phyloP scores from a whole-genome alignment of 2,329 filamentous ascomycete genomes.

The Neonectria coccinea region DNA sequence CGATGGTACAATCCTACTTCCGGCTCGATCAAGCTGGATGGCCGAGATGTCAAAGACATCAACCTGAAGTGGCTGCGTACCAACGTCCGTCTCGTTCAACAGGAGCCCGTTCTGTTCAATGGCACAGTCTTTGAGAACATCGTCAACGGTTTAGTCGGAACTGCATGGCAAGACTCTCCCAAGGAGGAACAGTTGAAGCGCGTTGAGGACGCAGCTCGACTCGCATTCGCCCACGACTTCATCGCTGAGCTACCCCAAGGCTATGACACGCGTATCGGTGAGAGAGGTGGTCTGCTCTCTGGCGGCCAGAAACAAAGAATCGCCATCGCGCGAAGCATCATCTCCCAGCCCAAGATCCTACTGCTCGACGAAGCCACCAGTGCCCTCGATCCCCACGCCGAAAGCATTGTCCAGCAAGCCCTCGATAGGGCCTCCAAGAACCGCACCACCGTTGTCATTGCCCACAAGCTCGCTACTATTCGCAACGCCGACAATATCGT shows the following conservation, averaged over 20 bases:
- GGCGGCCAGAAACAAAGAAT: slow-evolving; percentile 75
- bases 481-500: slow-evolving; percentile 72
- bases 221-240: slow-evolving; percentile 63
- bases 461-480: slow-evolving; percentile 68
- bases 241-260: slow-evolving; percentile 58
- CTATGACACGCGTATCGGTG: slow-evolving; percentile 67
- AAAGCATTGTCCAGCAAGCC: slow-evolving; percentile 64
- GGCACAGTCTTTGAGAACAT: slow-evolving; percentile 60
- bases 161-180: slow-evolving; percentile 50
- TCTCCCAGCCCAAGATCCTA: slow-evolving; percentile 61
- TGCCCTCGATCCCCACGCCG: slow-evolving; percentile 58
- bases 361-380: slow-evolving; percentile 76
- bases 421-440: slow-evolving; percentile 63
- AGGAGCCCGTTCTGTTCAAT: slow-evolving; percentile 26
- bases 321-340: slow-evolving; percentile 63
- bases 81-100: slow-evolving; percentile 50
- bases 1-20: slow-evolving; percentile 50
- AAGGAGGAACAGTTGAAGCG: slow-evolving; percentile 55
- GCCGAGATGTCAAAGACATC: slow-evolving; percentile 42
- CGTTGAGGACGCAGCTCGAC: slow-evolving; percentile 58
- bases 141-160: slow-evolving; percentile 58
- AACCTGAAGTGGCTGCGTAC: slow-evolving; percentile 52
- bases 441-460: slow-evolving; percentile 73
- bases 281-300: slow-evolving; percentile 70
- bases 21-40: slow-evolving; percentile 50